A percentile compares a stretch with the other conserved stretches of the same genome.
Conservation (phyloP, 345 rosid genomes). For the Arabis alpina region DNA sequence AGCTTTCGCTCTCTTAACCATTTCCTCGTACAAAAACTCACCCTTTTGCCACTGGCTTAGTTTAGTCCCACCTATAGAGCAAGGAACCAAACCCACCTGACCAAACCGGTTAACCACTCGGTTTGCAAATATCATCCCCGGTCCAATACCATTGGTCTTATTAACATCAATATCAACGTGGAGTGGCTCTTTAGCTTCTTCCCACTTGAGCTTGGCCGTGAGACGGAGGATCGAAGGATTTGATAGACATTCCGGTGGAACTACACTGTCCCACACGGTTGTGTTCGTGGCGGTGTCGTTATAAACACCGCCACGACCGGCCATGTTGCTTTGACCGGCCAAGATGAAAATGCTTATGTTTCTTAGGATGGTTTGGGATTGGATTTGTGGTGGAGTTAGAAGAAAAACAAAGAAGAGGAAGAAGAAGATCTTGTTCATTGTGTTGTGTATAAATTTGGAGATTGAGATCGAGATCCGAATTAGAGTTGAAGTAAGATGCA, state of each 20-base stretch:
- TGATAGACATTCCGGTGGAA: slow-evolving; percentile 65
- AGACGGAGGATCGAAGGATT: slow-evolving; percentile 59
- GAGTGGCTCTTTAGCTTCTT: slow-evolving; percentile 69
- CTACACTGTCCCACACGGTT: slow-evolving; percentile 66
- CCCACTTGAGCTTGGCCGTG: slow-evolving; percentile 61
- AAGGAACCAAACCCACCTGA: slow-evolving; percentile 72
- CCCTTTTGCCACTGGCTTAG: slow-evolving; percentile 80
- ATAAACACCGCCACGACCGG: slow-evolving; percentile 79
- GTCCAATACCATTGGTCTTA: slow-evolving; percentile 77
- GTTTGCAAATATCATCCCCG: slow-evolving; percentile 79
- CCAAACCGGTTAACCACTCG: slow-evolving; percentile 48
- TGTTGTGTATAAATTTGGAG: slow-evolving; percentile 1
- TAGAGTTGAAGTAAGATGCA: slow-evolving; percentile 34
- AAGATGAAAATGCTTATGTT: slow-evolving; percentile 57
- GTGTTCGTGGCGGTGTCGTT: slow-evolving; percentile 47
- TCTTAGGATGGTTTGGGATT: slow-evolving; percentile 40
- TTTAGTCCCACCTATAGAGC: slow-evolving; percentile 80
- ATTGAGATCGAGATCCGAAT: slow-evolving; percentile 36
- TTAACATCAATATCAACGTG: slow-evolving; percentile 73
- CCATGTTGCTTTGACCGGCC: slow-evolving; percentile 97
- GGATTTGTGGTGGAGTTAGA: slow-evolving; percentile 19
- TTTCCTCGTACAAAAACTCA: slow-evolving; percentile 51
- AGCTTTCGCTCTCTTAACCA: slow-evolving; percentile 54
- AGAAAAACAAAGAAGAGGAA: slow-evolving; percentile 31
- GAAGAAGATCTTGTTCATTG: slow-evolving; percentile 40